Evolutionary conservation across 192 early-diverging fungal species (phyloP).

Genomic region (Globomyces pollinis-pini): DNA sequence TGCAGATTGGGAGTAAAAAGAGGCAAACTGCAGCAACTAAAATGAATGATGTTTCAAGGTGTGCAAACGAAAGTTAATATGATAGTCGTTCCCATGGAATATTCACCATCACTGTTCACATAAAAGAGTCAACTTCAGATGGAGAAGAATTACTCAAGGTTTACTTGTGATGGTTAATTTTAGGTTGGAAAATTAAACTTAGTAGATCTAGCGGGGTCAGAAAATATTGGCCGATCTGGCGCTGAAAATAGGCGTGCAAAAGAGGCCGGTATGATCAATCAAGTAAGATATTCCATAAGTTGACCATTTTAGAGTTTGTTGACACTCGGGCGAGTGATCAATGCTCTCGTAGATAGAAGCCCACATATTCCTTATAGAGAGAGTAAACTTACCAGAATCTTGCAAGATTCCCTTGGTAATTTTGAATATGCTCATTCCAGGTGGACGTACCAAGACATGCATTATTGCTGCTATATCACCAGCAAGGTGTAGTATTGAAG

Average conservation of each 20-base stretch:
- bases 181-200: conserved; percentile 93
- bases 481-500: conserved; percentile 68
- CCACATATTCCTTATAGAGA: conserved; percentile 91
- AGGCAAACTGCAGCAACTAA: conserved; percentile 77
- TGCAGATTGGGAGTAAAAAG: conserved; percentile 66
- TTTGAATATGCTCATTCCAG: too few relatives aligned
- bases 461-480: conserved; percentile 93
- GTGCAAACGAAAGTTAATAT: neutral
- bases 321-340: conserved; percentile 94
- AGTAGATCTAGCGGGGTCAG: conserved; percentile 92
- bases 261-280: conserved; percentile 89
- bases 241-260: conserved; percentile 72
- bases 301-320: conserved; percentile 74
- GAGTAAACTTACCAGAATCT: conserved; percentile 80
- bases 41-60: conserved; percentile 84
- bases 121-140: conserved; percentile 70
- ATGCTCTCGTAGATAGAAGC: conserved; percentile 74
- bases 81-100: conserved; percentile 86
- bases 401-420: conserved; percentile 93
- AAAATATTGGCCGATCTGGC: conserved; percentile 86
- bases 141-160: conserved; percentile 85
- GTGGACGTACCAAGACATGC: conserved; percentile 84
- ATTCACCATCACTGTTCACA: conserved; percentile 83
- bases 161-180: too few relatives aligned
- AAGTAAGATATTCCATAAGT: conserved; percentile 56